Evolutionary conservation across 2,329 filamentous ascomycete species (phyloP).

Genomic region (Pezicula radicicola): DNA sequence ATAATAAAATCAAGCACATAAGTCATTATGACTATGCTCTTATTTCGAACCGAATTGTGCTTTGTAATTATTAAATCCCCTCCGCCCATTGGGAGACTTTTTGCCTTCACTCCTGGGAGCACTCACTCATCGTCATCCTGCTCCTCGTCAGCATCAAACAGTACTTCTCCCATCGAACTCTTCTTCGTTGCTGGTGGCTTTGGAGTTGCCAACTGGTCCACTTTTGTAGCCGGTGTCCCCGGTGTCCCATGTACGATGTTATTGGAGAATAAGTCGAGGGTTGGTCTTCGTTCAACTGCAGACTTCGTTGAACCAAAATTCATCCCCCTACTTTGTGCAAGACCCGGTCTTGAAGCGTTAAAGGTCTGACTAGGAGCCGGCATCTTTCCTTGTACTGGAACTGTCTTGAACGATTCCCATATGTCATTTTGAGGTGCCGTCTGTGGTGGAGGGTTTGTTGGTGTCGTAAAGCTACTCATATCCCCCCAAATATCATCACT

Average conservation of each 20-base stretch:
- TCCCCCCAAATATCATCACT: conserved; percentile 22
- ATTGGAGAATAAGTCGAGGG: conserved; percentile 22
- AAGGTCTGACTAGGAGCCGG: not conserved
- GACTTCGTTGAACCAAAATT: conserved; percentile 8
- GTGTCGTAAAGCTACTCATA: conserved; percentile 15
- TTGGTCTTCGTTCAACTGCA: conserved; percentile 18
- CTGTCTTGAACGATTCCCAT: conserved; percentile 25
- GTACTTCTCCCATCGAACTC: conserved; percentile 21
- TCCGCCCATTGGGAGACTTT: too few species aligned
- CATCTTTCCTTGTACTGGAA: conserved; percentile 5
- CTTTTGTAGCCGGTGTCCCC: conserved; percentile 2
- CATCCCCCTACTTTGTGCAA: not conserved
- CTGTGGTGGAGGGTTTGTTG: conserved; percentile 5
- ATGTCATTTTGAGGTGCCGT: conserved; percentile 19
- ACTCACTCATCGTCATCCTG: conserved; percentile 51
- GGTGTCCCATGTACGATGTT: conserved; percentile 10
- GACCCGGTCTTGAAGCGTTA: conserved; percentile 2
- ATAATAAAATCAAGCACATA: too few species aligned
- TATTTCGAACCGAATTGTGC: too few species aligned
- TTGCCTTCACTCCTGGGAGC: too few species aligned
- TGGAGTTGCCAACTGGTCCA: conserved; percentile 5
- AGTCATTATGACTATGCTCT: too few species aligned
- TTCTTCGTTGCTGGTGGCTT: conserved; percentile 7
- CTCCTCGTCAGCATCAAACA: conserved; percentile 36
- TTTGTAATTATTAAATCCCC: too few species aligned